phyloP scores from a whole-genome alignment of 2,329 filamentous ascomycete genomes.

The Pseudogymnoascus sp. region DNA sequence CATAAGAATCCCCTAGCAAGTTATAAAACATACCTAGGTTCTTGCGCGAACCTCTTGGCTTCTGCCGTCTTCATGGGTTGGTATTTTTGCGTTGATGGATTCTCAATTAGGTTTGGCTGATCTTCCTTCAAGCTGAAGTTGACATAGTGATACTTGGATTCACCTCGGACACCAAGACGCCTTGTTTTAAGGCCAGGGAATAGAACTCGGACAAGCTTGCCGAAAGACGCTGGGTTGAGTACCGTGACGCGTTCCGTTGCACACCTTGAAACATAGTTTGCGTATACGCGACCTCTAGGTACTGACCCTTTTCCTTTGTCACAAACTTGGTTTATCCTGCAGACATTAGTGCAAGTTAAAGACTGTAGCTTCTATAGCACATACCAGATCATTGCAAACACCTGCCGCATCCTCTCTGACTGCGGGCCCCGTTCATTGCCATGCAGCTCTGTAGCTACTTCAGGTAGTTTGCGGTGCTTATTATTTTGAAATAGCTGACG shows the following conservation, averaged over 20 bases:
- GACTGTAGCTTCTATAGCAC: conserved; percentile 27
- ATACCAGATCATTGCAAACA: conserved; percentile 86
- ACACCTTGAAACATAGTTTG: conserved; percentile 88
- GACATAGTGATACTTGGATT: conserved; percentile 97
- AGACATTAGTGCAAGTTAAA: background rate
- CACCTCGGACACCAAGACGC: conserved; percentile 83
- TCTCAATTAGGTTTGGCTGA: conserved; percentile 28
- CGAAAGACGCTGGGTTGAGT: conserved; percentile 93
- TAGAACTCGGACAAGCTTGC: conserved; percentile 91
- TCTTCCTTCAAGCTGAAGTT: conserved; percentile 59
- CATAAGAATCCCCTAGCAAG: background rate
- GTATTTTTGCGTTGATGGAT: conserved; percentile 36
- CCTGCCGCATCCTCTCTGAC: conserved; percentile 75
- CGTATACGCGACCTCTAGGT: conserved; percentile 86
- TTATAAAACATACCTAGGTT: conserved; percentile 43
- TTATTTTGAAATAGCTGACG: conserved; percentile 67
- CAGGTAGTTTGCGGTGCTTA: conserved; percentile 58
- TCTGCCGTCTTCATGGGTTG: conserved; percentile 47
- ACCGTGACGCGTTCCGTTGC: conserved; percentile 91
- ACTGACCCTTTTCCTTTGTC: conserved; percentile 76
- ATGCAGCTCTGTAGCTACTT: conserved; percentile 70
- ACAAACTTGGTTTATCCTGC: conserved; percentile 68
- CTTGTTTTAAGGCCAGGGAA: conserved; percentile 93
- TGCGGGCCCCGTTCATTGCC: conserved; percentile 74
- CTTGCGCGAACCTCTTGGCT: conserved; percentile 41